phyloP scores from a whole-genome alignment of 2,329 filamentous ascomycete species.

The Albifimbria verrucaria region DNA sequence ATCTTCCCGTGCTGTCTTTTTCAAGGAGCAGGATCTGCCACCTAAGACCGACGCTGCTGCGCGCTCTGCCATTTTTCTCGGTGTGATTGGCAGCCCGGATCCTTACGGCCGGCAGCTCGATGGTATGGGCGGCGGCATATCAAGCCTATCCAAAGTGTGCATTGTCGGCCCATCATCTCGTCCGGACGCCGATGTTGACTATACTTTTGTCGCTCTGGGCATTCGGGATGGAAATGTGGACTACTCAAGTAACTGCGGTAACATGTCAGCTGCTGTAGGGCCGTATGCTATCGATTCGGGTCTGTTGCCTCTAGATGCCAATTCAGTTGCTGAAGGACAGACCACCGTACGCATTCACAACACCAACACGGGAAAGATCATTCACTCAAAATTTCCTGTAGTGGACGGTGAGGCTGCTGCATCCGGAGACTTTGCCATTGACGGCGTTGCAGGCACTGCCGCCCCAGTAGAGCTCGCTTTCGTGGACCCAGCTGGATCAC shows the following conservation, averaged over 20 bases:
- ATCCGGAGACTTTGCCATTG: conserved; percentile 54
- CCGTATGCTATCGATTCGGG: conserved; percentile 59
- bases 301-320: conserved; percentile 28
- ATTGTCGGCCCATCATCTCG: conserved; percentile 49
- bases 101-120: conserved; percentile 64
- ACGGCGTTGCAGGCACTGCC: conserved; percentile 56
- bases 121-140: conserved; percentile 64
- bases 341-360: conserved; percentile 58
- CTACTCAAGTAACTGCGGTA: conserved; percentile 65
- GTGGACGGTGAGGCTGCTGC: conserved; percentile 24
- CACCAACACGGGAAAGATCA: conserved; percentile 63
- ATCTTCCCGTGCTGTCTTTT: conserved; percentile 58
- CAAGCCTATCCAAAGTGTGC: conserved; percentile 65
- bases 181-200: conserved; percentile 10
- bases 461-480: conserved; percentile 57
- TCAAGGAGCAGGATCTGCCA: conserved; percentile 9
- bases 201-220: conserved; percentile 64
- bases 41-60: conserved; percentile 1
- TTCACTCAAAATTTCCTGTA: conserved; percentile 51
- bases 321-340: conserved; percentile 12
- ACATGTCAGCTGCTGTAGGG: conserved; percentile 62
- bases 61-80: conserved; percentile 45
- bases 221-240: conserved; percentile 57
- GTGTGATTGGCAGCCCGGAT: conserved; percentile 61
- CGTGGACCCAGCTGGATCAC: conserved; percentile 55